Base-by-base conservation (phyloP, 2,329 filamentous ascomycete genomes). In the Cladophialophora chaetospira region DNA sequence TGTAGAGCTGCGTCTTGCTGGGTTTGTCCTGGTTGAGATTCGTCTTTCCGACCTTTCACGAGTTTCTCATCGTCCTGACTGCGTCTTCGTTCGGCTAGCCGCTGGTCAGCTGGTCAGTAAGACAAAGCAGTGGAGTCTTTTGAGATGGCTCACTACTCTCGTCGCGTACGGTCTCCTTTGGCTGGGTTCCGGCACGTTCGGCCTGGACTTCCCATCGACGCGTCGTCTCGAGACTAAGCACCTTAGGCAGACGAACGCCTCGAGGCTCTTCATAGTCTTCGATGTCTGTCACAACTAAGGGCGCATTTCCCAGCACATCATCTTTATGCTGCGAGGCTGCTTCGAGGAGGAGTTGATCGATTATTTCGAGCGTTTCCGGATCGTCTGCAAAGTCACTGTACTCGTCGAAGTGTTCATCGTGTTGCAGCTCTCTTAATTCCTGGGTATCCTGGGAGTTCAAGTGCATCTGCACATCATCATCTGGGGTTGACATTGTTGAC, bases 301-400 rank as follows among this genome's bases (percentile, higher is more conserved):
- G 48, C 57, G 45, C 21, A 43, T 45, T 35, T 53, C 58, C 55
- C 58, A 40, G 23, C 36, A 19, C 36, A 10, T 67, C 53, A 26
- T 63, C 43, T 63, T 35, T 46, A 23, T 40, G 35, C 42, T 72
- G 70, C 21, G 71, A 63, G 38, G 71, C 71, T 51, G 77, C 71
- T 63, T 77, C 71, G 46, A 75, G 73, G 49, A 86, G 71, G 26
- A 86, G 68, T 35, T 77, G 72, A 65, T 77, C 75, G 53, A 85
- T 66, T 29, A 81, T 71, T 44, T 77, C 75, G 60, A 83, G 79
- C 71, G 85, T 82, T 45, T 66, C 64, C 26, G 53, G 55, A 61
- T 82, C 80, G 2, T 76, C 70, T 5, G 81, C 79, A 63, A 87
- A 79, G 59, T 88, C 84, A 59, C 83, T 85, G 77, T 87, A 87